Evolutionary conservation across 148 eudicot species (phyloP), one percentile per base, ranked within the genome.

Genomic region (Spergularia bocconei): DNA sequence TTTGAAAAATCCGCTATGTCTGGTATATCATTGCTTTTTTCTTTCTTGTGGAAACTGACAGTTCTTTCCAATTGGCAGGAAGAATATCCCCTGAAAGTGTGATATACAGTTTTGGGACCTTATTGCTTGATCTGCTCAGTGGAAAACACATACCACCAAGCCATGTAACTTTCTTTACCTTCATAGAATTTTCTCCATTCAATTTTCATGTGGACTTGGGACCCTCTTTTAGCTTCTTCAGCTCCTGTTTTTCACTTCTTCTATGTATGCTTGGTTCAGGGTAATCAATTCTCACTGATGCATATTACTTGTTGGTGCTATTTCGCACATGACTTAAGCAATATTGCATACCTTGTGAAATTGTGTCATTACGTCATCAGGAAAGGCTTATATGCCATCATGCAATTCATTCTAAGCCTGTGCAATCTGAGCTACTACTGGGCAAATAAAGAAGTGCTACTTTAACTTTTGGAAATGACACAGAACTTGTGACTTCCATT

Each of bases 61-160:
- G 52, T 74, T 71, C 57, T 69, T 82, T 79, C 50, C 48, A 74
- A 79, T 68, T 83, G 80, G 78, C 96, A 91, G 96, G 96, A 72
- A 78, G 91, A 80, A 90, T 91, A 67, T 86, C 82, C 4, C 80
- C 96, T 6, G 96, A 91, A 79, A 91, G 96, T 79, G 92, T 91
- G 41, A 82, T 91, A 56, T 91, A 87, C 84, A 91, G 96, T 84
- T 91, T 91, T 66, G 96, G 96, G 75, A 88, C 96, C 77, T 79
- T 91, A 52, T 79, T 91, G 80, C 92, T 91, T 70, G 96, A 91
- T 85, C 89, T 91, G 61, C 92, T 91, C 79, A 91, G 92, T 61
- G 95, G 95, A 59, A 90, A 90, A 74, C 95, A 90, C 74, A 90
- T 90, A 79, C 95, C 95, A 11, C 96, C 96, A 55, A 88, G 92